Evolutionary conservation across 2,329 filamentous ascomycete genomes (phyloP), one percentile per base, ranked within the genome.

Genomic region (Lachnellula occidentalis): DNA sequence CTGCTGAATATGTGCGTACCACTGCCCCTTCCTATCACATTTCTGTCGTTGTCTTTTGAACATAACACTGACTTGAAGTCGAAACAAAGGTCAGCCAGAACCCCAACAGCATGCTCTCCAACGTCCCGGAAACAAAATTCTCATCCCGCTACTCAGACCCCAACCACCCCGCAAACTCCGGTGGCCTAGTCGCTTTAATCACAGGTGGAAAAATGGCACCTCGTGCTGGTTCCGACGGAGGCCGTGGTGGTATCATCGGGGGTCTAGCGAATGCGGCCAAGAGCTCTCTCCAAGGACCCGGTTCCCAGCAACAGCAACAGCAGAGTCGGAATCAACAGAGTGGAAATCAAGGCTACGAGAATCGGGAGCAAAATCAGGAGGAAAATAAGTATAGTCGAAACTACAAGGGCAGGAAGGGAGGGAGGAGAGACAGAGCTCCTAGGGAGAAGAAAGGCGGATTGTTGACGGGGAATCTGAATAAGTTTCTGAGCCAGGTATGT

Each of bases 91-190:
- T 42, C 9, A 49, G 45, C 14, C n/a, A 57, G 24, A 34, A 55
- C 17, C 55, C 55, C 37, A 45, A 55, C 4, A 55, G 54, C 34
- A 34, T 52, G 8, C 39, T 59, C 19, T 41, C 45, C 21, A 22
- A 50, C 27, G 43, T 36, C 15, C 57, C 55, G 1, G 49, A 53
- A 34, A 45, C 53, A 6, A 64, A 67, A 17, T 78, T 79, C 59
- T 67, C 69, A 1, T 78, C 74, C 2, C 70, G 74, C 27, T 77
- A 75, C 59, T 72, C 73, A 11, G 77, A 81, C 56, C 77, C 78
- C 0, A 76, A 72, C 50, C 74, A 80, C 58, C 72, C 76, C 1
- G 74, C 73, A 42, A 76, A 73, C 59, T 77, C 71, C 24, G 78
- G 78, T 3, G 31, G 49, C 43, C 19, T 61, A 4, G 12, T 55